These are phyloP conservation scores for Lactarius akahatsu DNA, from an alignment of 768 basidiomycete species.

Conservation along the genomic window DNA sequence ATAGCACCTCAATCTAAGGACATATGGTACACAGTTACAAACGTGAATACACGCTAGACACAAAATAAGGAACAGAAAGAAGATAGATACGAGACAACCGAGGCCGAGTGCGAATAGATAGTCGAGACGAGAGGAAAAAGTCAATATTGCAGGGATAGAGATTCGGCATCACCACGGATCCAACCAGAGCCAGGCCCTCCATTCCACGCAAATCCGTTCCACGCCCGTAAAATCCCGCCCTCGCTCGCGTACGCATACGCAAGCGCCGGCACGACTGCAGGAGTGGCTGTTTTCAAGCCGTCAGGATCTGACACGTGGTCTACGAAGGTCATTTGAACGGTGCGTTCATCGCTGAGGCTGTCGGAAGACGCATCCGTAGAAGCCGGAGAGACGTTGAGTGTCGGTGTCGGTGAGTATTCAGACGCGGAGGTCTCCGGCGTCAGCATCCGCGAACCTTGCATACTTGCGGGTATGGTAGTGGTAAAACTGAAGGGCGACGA, in stretches of 20 bases:
- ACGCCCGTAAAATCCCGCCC: slow-evolving; percentile 29
- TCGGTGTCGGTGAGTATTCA: slow-evolving; percentile 30
- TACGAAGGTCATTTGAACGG: slow-evolving; percentile 26
- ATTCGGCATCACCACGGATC: slow-evolving; percentile 23
- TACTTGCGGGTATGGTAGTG: not conserved
- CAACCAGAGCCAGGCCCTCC: slow-evolving; percentile 21
- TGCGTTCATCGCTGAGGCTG: slow-evolving; percentile 29
- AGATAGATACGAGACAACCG: slow-evolving; percentile 24
- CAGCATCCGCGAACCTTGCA: slow-evolving; percentile 18
- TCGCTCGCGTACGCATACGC: slow-evolving; percentile 30
- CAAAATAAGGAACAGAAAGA: slow-evolving; percentile 17
- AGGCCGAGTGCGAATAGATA: slow-evolving; percentile 22
- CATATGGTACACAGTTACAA: slow-evolving; percentile 24
- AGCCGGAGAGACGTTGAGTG: slow-evolving; percentile 27
- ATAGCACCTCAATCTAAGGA: slow-evolving; percentile 16
- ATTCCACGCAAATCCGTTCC: slow-evolving; percentile 28
- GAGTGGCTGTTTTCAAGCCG: slow-evolving; percentile 13
- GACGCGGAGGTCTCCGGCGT: slow-evolving; percentile 17
- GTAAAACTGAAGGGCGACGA: not conserved
- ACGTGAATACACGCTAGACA: slow-evolving; percentile 20
- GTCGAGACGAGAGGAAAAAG: slow-evolving; percentile 12
- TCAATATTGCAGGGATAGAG: slow-evolving; percentile 20
- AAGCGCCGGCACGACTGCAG: slow-evolving; percentile 18
- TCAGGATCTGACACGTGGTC: slow-evolving; percentile 21
- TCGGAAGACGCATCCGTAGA: slow-evolving; percentile 28